These are phyloP conservation scores for Pseudocercospora vitis DNA, from an alignment of 2,329 filamentous ascomycete genomes.

Conservation along the genomic window DNA sequence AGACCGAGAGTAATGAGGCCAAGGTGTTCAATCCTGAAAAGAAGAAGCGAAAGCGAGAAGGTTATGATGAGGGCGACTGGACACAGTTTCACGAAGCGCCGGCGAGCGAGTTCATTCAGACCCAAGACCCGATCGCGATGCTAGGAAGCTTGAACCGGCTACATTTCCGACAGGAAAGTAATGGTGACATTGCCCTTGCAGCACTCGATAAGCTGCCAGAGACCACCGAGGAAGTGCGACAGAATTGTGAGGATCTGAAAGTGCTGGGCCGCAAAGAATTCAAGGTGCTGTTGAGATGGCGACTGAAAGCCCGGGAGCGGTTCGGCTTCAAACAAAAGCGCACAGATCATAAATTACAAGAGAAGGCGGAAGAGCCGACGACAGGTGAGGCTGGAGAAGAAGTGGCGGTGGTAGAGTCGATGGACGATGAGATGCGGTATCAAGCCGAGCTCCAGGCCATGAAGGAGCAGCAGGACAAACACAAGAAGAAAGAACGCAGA, in stretches of 20 bases:
- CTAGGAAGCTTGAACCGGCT: conserved; percentile 82
- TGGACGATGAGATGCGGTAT: conserved; percentile 92
- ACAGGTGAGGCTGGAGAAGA: conserved; percentile 52
- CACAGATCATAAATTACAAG: conserved; percentile 29
- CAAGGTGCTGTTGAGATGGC: conserved; percentile 84
- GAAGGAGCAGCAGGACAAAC: conserved; percentile 72
- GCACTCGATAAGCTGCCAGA: conserved; percentile 83
- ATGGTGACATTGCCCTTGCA: conserved; percentile 74
- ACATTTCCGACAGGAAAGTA: conserved; percentile 76
- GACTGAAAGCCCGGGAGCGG: conserved; percentile 81
- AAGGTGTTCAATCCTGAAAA: conserved; percentile 97
- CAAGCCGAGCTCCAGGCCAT: conserved; percentile 83
- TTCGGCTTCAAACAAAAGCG: conserved; percentile 85
- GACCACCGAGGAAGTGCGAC: conserved; percentile 77
- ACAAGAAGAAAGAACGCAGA: conserved; percentile 79
- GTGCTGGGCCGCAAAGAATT: conserved; percentile 94
- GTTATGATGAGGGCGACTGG: conserved; percentile 95
- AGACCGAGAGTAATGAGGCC: conserved; percentile 90
- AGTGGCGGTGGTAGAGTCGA: conserved; percentile 77
- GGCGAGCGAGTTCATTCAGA: conserved; percentile 92
- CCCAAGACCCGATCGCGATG: conserved; percentile 87
- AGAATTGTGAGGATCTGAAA: conserved; percentile 79
- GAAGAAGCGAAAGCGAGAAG: conserved; percentile 96
- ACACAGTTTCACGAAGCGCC: conserved; percentile 86
- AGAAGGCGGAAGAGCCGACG: conserved; percentile 42